phyloP scores from a whole-genome alignment of 306 rosid genomes.

The Cucurbita argyrosperma region DNA sequence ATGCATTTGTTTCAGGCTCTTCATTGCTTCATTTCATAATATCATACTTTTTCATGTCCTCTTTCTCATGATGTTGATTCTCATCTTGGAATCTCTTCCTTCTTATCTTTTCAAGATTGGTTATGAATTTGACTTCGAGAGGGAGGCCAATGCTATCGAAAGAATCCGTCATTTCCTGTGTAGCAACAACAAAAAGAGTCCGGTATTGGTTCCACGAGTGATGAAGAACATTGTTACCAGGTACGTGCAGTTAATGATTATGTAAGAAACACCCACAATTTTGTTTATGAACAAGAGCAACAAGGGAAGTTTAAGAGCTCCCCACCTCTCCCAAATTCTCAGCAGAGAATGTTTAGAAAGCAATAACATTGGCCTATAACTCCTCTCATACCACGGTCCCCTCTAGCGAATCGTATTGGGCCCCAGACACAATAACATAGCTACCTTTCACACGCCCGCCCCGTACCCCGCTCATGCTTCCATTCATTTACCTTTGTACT shows the following conservation, averaged over 20 bases:
- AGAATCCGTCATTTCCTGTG: conserved; percentile 51
- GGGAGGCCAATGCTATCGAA: conserved; percentile 81
- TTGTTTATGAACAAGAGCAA: neutral
- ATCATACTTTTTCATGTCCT: neutral
- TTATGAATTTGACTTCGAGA: conserved; percentile 80
- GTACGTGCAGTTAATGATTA: conserved; percentile 16
- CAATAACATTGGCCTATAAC: too few relatives aligned
- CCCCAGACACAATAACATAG: too few relatives aligned
- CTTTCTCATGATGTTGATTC: neutral
- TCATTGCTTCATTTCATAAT: neutral
- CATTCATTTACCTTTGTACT: neutral
- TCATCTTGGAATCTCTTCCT: conserved; percentile 14
- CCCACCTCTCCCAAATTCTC: neutral
- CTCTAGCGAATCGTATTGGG: too few relatives aligned
- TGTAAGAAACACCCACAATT: neutral
- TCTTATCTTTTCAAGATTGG: conserved; percentile 54
- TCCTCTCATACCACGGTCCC: too few relatives aligned
- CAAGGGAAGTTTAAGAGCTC: neutral
- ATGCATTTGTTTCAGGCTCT: neutral
- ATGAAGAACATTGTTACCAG: conserved; percentile 55
- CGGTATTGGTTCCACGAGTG: conserved; percentile 73
- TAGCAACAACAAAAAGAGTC: conserved; percentile 50
- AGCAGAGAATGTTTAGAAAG: neutral
- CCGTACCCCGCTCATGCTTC: neutral
- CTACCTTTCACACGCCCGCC: neutral